Conservation (phyloP, 441 rosid species). For the Hura crepitans region DNA sequence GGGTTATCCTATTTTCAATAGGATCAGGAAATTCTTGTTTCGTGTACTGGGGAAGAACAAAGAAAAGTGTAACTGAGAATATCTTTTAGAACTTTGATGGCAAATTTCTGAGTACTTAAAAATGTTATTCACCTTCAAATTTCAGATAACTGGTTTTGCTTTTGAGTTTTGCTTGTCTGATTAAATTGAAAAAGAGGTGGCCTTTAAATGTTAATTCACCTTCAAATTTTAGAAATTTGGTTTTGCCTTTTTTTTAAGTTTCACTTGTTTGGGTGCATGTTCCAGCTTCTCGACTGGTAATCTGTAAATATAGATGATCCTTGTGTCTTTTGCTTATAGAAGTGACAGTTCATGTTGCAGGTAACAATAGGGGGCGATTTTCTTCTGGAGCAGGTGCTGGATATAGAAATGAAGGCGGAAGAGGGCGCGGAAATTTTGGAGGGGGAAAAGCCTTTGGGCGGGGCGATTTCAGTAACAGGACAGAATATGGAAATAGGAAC, state of each 20-base stretch:
- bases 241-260: not conserved
- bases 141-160: not conserved
- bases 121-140: too few relatives aligned
- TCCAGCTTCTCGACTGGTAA: not conserved
- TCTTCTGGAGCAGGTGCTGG: conserved; percentile 51
- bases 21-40: not conserved
- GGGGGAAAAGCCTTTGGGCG: conserved; percentile 62
- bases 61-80: not conserved
- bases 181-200: not conserved
- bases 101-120: not conserved
- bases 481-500: conserved; percentile 60
- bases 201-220: too few relatives aligned
- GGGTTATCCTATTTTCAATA: not conserved
- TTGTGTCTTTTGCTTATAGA: not conserved
- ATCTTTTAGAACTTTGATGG: not conserved
- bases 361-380: conserved; percentile 57
- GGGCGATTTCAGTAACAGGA: conserved; percentile 44
- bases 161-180: not conserved
- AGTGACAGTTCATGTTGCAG: conserved; percentile 32
- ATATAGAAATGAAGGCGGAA: conserved; percentile 62
- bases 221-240: too few relatives aligned
- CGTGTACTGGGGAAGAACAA: not conserved
- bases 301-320: not conserved
- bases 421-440: conserved; percentile 72
- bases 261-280: not conserved